Evolutionary conservation across 169 alveolate species (phyloP).

Genomic region (Eimeria maxima): DNA sequence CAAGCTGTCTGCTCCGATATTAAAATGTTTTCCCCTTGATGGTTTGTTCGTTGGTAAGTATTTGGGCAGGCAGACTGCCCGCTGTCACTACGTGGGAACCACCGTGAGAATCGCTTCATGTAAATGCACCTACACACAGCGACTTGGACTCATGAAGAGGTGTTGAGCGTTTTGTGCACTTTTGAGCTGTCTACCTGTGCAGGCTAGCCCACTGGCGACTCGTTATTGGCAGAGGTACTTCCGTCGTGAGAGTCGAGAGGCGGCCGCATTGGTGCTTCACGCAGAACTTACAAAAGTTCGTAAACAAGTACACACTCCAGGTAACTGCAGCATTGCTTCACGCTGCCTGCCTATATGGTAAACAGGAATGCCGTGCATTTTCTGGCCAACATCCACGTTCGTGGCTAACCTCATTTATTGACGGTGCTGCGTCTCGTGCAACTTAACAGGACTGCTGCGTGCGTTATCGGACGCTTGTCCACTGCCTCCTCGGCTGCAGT

Average conservation of each 20-base stretch:
- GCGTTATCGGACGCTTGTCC: conserved; percentile 26
- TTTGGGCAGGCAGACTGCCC: not conserved
- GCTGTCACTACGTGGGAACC: not conserved
- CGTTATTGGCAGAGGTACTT: conserved; percentile 41
- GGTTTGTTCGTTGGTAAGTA: not conserved
- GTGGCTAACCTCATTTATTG: not conserved
- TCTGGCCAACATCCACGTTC: not conserved
- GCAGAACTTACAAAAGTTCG: conserved; percentile 45
- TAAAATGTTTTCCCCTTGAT: not conserved
- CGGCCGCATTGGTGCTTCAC: conserved; percentile 61
- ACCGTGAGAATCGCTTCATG: not conserved
- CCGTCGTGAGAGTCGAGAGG: conserved; percentile 62
- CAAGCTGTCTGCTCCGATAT: not conserved
- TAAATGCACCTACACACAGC: not conserved
- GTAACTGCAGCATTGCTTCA: not conserved
- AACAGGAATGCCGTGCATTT: not conserved
- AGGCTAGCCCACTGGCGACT: conserved; percentile 58
- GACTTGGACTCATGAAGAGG: not conserved
- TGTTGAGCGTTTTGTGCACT: not conserved
- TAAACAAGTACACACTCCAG: not conserved
- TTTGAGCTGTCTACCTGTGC: not conserved
- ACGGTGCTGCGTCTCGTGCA: not conserved
- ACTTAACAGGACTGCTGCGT: conserved; percentile 59
- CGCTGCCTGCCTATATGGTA: not conserved
- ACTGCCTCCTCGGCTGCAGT: conserved; percentile 48